Evolutionary conservation across 2,329 filamentous ascomycete species (phyloP).

Genomic region (Apiospora hydei): DNA sequence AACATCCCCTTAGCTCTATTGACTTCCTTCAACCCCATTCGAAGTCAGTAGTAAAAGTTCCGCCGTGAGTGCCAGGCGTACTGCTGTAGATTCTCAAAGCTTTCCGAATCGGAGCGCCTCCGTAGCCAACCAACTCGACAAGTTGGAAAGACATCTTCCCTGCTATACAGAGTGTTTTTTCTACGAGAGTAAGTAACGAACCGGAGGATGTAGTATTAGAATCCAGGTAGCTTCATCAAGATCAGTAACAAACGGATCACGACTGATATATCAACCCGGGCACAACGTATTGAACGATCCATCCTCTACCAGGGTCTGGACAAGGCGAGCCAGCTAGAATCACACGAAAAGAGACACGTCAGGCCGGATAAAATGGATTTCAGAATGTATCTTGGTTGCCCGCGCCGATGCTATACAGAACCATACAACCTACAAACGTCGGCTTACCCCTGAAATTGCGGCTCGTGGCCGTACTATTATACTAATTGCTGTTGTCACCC

Average conservation of each 20-base stretch:
- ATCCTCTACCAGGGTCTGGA: too few species aligned
- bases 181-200: too few species aligned
- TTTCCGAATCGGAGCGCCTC: background rate
- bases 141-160: background rate
- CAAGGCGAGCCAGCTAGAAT: background rate
- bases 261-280: background rate
- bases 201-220: background rate
- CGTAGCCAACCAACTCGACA: background rate
- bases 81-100: background rate
- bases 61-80: background rate
- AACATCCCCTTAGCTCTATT: background rate
- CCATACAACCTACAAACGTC: background rate
- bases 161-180: background rate
- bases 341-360: background rate
- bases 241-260: background rate
- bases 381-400: background rate
- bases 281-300: too few species aligned
- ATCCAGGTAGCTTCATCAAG: background rate
- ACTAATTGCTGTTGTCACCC: background rate
- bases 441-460: background rate
- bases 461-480: background rate
- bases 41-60: too few species aligned
- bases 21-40: background rate
- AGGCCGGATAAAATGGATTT: background rate
- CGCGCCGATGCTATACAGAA: slow-evolving; percentile 15